Conservation (phyloP, 352 stramenopile genomes). For the Phytophthora vignae region DNA sequence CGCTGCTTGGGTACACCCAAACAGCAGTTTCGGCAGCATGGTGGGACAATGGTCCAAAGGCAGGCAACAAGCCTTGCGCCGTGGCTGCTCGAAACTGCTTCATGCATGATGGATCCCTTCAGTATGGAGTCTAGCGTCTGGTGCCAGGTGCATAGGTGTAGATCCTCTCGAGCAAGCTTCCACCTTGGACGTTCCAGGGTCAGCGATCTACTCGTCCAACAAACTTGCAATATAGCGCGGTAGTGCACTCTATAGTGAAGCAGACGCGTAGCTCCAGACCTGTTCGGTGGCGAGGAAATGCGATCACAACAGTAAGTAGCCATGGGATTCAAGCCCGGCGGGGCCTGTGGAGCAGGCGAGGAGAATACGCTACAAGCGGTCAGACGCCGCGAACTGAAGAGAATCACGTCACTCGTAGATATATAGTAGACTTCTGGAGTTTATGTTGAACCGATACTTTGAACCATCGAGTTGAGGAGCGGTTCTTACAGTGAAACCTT, state of each 20-base stretch:
- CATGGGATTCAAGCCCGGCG: background rate
- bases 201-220: background rate
- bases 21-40: background rate
- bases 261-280: background rate
- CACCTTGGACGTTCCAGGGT: too few species aligned
- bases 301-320: background rate
- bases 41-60: background rate
- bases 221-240: background rate
- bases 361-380: background rate
- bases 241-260: background rate
- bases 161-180: too few species aligned
- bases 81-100: background rate
- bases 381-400: slow-evolving; percentile 1
- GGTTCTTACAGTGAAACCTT: background rate
- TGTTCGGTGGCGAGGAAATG: slow-evolving; percentile 1
- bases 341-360: background rate
- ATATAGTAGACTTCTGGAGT: background rate
- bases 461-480: slow-evolving; percentile 4
- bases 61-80: background rate
- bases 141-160: too few species aligned
- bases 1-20: background rate
- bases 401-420: background rate
- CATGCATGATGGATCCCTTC: slow-evolving; percentile 2
- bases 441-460: slow-evolving; percentile 1
- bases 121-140: background rate